Evolutionary conservation across 768 basidiomycete genomes (phyloP), one percentile per base, ranked within the genome.

Genomic region (Baorangia bicolor): DNA sequence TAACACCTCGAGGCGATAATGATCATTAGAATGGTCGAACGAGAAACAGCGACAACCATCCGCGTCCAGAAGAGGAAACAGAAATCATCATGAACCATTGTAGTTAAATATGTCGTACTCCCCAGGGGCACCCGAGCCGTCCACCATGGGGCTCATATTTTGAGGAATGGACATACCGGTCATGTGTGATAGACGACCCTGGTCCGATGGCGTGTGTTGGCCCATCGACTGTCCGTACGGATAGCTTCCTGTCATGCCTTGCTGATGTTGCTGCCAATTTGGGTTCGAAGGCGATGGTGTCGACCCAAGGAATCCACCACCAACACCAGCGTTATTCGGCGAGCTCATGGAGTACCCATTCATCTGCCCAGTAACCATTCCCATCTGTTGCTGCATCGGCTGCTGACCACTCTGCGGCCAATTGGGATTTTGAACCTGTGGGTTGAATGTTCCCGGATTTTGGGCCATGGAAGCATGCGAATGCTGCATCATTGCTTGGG

Each of bases 21-120:
- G 55, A 61, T 59, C 59, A 58, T 53, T 38, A 56, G 62, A 61
- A 44, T 53, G 57, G 51, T 51, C 54, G 38, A 56, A 53, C 40
- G 43, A 63, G 49, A 53, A 50, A 64, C 51, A 56, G 49, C 52
- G 51, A 61, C 46, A 55, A 49, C 50, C 49, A 65, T 61, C 62
- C 64, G 47, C 44, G 40, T 59, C 60, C 60, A 52, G 43, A 23
- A 53, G 47, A 51, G 54, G 49, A 57, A 57, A 55, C 44, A 25
- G 39, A 27, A 49, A 63, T 64, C 48, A 56, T 67, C 67, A 73
- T 75, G 70, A 77, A 53, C 75, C 74, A 61, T 71, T 75, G 81
- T 85, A 86, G 65, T 81, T 83, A 68, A 85, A 82, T 58, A 83
- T 70, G 58, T 84, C 83, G 61, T 82, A 80, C 52, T 85, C 85